Evolutionary conservation across 768 basidiomycete genomes (phyloP), one percentile per base, ranked within the genome.

Genomic region (Pleurotus giganteus): DNA sequence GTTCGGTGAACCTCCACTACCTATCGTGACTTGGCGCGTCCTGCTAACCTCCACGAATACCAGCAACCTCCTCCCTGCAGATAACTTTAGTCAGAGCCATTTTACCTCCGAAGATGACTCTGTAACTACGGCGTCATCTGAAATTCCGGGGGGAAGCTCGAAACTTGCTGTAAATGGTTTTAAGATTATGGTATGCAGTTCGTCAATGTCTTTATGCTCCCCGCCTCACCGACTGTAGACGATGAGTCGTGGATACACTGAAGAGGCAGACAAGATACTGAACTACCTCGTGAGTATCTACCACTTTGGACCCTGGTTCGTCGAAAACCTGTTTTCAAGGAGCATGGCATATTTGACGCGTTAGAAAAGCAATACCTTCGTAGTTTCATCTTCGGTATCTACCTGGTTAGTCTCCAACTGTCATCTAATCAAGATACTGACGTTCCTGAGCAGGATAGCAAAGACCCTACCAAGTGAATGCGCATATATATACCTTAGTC

Each of bases 261-360:
- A 86, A 47, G 93, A 94, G 65, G 93, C 86, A 0, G 91, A 94
- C 69, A 83, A 79, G 60, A 77, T 95, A 36, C 70, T 94, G 34
- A 86, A 95, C 61, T 93, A 89, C 63, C 65, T 95, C 69, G 93
- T 89, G 53, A 57, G 77, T 70, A 67, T 34, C 37, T 17, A 7
- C 39, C 39, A 42, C 44, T 62, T 59, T 6, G 15, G 15, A 2
- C 12, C 29, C 47, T 56, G 47, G 52, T 55, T 39, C 4, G 32
- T 6, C 21, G 37, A 50, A 36, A 21, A 32, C 58, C 9, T 17
- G 26, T 2, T 54, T 17, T 53, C 15, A 52, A 94, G 92, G 92
- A 95, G 70, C 74, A 83, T 55, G 93, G 93, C 0, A 91, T 94
- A 39, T 92, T 90, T 59, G 88, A 94, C 57, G 93, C 93, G 0